A percentile compares a stretch with the other conserved stretches of the same genome.
These are phyloP conservation scores for Moricandia arvensis DNA, from an alignment of 345 rosid genomes.

Conservation along the genomic window DNA sequence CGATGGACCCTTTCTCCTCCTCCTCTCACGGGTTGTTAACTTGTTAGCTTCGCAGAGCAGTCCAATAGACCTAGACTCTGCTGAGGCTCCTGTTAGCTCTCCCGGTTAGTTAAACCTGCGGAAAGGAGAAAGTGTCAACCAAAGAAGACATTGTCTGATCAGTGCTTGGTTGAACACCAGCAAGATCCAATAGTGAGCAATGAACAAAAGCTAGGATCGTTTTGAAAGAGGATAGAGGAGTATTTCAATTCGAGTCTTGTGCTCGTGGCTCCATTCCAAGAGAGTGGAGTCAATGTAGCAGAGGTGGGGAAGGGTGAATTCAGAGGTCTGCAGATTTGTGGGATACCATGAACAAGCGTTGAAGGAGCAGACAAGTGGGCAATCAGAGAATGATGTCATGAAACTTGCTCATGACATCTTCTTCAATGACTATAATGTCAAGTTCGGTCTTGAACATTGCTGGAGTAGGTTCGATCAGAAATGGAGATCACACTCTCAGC, in stretches of 20 bases:
- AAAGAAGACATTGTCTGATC: not conserved
- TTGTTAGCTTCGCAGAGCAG: not conserved
- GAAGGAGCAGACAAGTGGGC: not conserved
- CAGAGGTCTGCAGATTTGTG: not conserved
- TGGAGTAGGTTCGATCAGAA: not conserved
- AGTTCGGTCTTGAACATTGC: not conserved
- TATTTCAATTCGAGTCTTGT: not conserved
- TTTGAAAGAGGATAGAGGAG: not conserved
- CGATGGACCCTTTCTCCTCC: not conserved
- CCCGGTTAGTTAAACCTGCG: not conserved
- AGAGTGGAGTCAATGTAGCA: not conserved
- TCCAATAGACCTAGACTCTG: no score
- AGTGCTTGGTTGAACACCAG: not conserved
- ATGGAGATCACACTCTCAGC: no score
- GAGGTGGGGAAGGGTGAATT: not conserved
- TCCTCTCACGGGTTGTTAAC: not conserved
- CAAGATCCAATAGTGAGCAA: not conserved
- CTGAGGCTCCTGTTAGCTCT: not conserved
- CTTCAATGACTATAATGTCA: not conserved
- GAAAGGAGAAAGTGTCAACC: not conserved
- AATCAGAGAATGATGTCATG: not conserved
- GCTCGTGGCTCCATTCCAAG: not conserved
- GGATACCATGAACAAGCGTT: not conserved
- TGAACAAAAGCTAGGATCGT: not conserved
- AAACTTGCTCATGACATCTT: not conserved